These are phyloP conservation scores for Verbena officinalis DNA, from an alignment of 257 asterid genomes.

Conservation along the genomic window DNA sequence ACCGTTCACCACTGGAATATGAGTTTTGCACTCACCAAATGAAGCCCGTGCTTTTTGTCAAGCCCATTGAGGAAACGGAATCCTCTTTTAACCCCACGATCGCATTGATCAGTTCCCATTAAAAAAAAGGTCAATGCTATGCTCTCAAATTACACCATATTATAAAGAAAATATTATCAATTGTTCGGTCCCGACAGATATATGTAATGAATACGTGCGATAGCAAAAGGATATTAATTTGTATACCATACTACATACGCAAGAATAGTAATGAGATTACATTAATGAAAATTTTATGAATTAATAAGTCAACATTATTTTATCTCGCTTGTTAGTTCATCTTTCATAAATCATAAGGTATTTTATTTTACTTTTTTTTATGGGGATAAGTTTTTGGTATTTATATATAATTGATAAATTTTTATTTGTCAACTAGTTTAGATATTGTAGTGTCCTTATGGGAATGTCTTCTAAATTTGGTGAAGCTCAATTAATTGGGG, in stretches of 20 bases:
- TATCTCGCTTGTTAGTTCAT: not conserved
- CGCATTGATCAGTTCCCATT: too few species aligned
- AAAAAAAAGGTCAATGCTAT: too few species aligned
- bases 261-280: not conserved
- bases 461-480: slow-evolving; percentile 24
- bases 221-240: not conserved
- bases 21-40: too few species aligned
- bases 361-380: too few species aligned
- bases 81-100: too few species aligned
- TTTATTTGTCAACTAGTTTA: not conserved
- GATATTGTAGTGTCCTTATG: slow-evolving; percentile 25
- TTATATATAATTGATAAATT: too few species aligned
- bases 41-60: too few species aligned
- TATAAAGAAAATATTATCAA: not conserved
- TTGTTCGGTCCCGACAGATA: too few species aligned
- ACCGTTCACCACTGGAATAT: too few species aligned
- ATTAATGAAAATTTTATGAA: not conserved
- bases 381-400: too few species aligned
- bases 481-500: slow-evolving; percentile 21
- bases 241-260: not conserved
- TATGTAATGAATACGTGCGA: not conserved
- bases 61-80: too few species aligned
- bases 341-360: not conserved
- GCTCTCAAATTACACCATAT: too few species aligned
- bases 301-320: not conserved